Base-by-base conservation (phyloP, 2,329 filamentous ascomycete species). In the Colletotrichum ledebouriae region DNA sequence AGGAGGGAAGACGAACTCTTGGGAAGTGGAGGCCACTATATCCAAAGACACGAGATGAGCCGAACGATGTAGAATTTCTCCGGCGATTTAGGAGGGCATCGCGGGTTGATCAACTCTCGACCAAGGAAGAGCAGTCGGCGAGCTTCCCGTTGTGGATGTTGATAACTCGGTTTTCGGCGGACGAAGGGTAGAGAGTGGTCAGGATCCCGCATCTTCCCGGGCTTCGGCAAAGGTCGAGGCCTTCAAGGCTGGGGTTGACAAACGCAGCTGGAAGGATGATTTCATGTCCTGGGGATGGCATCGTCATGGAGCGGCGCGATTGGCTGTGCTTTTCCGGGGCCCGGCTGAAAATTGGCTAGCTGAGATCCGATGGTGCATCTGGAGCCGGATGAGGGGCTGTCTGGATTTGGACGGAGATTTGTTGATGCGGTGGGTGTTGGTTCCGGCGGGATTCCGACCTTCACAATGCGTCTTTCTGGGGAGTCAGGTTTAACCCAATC, bases 141-240 rank as follows among this genome's bases (percentile, higher is more conserved):
- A 63, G 37, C 22, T 46, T 49, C 25, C 34, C 34, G 12, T 60
- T 55, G 62, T 20, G 34, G 61, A 25, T 6, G 41, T 37, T 52
- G 37, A 20, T 29, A 34, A 13, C 6, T 68, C 66, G 61, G 15
- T 60, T 66, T 60, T 69, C 55, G 61, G 66, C 61, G 61, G 56
- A 57, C 61, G 17, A 66, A 69, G 55, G 55, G 55, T 60, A 12
- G 61, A 66, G 37, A 56, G 22, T 49, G 34, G 15, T 22, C 13
- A 42, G 25, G 25, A 69, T 66, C 66, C 66, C 66, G 66, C 61
- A 69, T 57, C 61, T 69, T 69, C 55, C 66, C 66, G 66, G 61
- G 49, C 34, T 69, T 69, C 66, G 66, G 66, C 56, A 69, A 65
- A 60, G 66, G 34, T n/a, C 22, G 4, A 59, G 56, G 53, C 20